A percentile compares a stretch with the other conserved stretches of the same genome.
Evolutionary conservation across 805 yeast genomes (phyloP).

Genomic region (Yueomyces sp.): DNA sequence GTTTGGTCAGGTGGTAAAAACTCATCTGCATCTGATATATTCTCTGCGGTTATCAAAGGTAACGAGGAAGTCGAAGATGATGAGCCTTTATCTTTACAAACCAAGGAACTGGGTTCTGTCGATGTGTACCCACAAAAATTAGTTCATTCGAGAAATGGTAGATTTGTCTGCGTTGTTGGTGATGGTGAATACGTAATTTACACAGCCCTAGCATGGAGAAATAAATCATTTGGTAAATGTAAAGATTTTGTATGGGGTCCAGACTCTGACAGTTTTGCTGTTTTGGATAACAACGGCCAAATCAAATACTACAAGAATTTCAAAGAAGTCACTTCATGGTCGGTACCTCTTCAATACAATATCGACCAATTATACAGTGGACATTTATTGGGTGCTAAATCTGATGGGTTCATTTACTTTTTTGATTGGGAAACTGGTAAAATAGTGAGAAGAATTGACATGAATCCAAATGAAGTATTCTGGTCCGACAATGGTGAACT

Average conservation of each 20-base stretch:
- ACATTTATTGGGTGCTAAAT: conserved; percentile 70
- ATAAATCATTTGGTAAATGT: conserved; percentile 83
- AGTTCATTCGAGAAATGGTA: conserved; percentile 91
- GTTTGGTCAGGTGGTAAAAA: conserved; percentile 70
- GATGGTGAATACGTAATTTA: conserved; percentile 95
- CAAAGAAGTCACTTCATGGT: conserved; percentile 56
- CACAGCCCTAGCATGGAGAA: conserved; percentile 97
- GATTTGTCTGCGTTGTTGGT: conserved; percentile 93
- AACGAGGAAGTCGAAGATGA: conserved; percentile 63
- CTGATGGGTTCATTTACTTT: conserved; percentile 74
- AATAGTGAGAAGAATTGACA: conserved; percentile 79
- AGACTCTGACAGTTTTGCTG: conserved; percentile 78
- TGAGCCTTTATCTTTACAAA: conserved; percentile 59
- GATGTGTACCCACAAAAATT: conserved; percentile 85
- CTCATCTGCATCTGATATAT: conserved; percentile 55
- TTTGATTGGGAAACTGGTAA: conserved; percentile 89
- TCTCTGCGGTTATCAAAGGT: conserved; percentile 67
- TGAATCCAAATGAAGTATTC: conserved; percentile 63
- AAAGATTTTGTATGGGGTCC: conserved; percentile 90
- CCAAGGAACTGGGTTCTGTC: conserved; percentile 86
- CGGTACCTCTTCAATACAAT: conserved; percentile 51
- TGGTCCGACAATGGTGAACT: conserved; percentile 95
- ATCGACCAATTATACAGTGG: conserved; percentile 83
- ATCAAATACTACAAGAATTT: conserved; percentile 74
- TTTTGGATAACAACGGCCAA: conserved; percentile 51